Percentiles rank a stretch among this genome's conserved stretches.
phyloP scores from a whole-genome alignment of 2,329 filamentous ascomycete genomes.

The Lomentospora prolificans region DNA sequence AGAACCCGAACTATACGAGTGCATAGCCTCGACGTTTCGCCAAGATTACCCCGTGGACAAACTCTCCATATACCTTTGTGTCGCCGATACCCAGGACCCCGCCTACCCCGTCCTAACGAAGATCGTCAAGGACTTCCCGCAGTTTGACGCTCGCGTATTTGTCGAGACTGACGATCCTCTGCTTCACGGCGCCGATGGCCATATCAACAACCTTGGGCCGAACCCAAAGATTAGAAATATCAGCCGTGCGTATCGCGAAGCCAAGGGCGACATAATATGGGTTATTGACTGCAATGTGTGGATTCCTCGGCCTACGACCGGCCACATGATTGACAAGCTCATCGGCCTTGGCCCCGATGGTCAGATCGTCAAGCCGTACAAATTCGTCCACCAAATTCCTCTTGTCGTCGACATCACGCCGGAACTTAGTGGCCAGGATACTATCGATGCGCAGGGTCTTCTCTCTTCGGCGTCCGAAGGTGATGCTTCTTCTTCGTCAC shows the following conservation, averaged over 20 bases:
- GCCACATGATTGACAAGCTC: slow-evolving; percentile 81
- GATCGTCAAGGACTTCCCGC: slow-evolving; percentile 63
- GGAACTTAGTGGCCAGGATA: slow-evolving; percentile 6
- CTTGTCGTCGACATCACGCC: slow-evolving; percentile 67
- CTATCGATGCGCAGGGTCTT: slow-evolving; percentile 10
- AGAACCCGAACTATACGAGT: slow-evolving; percentile 84
- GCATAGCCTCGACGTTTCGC: slow-evolving; percentile 73
- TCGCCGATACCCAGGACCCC: slow-evolving; percentile 65
- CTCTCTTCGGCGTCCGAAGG: neutral
- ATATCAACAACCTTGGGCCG: slow-evolving; percentile 60
- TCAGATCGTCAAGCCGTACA: slow-evolving; percentile 50
- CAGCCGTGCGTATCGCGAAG: slow-evolving; percentile 84
- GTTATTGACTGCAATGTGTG: slow-evolving; percentile 95
- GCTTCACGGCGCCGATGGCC: slow-evolving; percentile 44
- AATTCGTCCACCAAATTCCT: slow-evolving; percentile 91
- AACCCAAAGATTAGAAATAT: slow-evolving; percentile 99
- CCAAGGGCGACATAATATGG: slow-evolving; percentile 83
- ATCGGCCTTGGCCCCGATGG: slow-evolving; percentile 52
- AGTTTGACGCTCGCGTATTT: slow-evolving; percentile 60
- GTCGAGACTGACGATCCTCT: slow-evolving; percentile 75
- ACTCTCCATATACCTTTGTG: slow-evolving; percentile 72
- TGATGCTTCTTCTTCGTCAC: neutral
- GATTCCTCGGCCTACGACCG: slow-evolving; percentile 69
- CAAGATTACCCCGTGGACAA: slow-evolving; percentile 72
- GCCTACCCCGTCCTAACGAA: slow-evolving; percentile 64